Conservation (phyloP, 2,329 filamentous ascomycete genomes). For the Mycosphaerella arachidis region DNA sequence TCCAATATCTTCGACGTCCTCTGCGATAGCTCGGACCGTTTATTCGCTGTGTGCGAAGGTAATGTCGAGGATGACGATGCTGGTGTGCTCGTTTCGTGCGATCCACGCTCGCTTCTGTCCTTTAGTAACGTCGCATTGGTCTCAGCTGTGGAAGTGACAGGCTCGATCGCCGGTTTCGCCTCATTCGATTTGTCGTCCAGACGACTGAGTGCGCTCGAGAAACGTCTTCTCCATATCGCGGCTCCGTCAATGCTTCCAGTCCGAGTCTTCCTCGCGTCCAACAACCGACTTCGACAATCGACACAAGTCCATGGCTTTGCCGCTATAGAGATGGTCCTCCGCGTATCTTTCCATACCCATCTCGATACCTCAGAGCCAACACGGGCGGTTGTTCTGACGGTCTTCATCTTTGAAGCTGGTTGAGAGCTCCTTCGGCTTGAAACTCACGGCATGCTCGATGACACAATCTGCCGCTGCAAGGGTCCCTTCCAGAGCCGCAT, state of each 20-base stretch:
- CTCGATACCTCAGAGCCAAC: slow-evolving; percentile 3
- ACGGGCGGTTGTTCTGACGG: slow-evolving; percentile 2
- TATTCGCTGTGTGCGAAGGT: slow-evolving; percentile 51
- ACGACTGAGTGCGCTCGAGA: slow-evolving; percentile 13
- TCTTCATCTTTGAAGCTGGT: slow-evolving; percentile 8
- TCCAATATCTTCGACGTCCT: slow-evolving; percentile 76
- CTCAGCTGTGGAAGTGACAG: slow-evolving; percentile 2
- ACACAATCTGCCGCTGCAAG: background rate
- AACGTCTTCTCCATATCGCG: slow-evolving; percentile 7
- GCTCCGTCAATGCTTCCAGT: background rate
- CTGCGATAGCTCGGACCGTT: slow-evolving; percentile 55
- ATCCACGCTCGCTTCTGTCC: slow-evolving; percentile 1
- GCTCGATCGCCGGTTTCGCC: slow-evolving; percentile 8
- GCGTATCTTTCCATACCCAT: background rate
- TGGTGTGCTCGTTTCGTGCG: slow-evolving; percentile 4
- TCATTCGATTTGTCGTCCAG: slow-evolving; percentile 8
- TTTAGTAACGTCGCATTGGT: background rate
- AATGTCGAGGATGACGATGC: slow-evolving; percentile 33
- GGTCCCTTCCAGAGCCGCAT: background rate
- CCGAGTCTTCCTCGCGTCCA: slow-evolving; percentile 2
- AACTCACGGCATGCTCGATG: background rate
- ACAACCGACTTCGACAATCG: slow-evolving; percentile 15
- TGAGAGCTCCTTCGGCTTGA: background rate
- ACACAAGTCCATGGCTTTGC: slow-evolving; percentile 19
- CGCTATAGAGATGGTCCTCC: background rate